Evolutionary conservation across 306 rosid genomes (phyloP).

Genomic region (Ziziphus jujuba): DNA sequence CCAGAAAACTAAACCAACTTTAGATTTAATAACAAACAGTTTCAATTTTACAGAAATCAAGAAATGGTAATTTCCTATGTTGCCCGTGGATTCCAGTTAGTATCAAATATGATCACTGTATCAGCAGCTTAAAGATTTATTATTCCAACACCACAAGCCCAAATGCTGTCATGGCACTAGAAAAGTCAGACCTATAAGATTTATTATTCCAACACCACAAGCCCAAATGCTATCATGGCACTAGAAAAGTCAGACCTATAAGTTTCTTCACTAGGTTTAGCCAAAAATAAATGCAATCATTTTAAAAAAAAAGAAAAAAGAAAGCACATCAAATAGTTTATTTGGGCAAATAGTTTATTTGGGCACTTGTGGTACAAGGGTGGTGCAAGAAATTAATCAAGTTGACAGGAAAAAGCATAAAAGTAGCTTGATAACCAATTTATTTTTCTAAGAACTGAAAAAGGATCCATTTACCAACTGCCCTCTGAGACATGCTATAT

Average conservation of each 20-base stretch:
- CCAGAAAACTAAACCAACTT: conserved; percentile 24
- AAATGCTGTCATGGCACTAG: conserved; percentile 56
- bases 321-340: neutral
- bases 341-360: neutral
- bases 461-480: neutral
- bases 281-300: neutral
- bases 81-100: conserved; percentile 99
- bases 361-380: neutral
- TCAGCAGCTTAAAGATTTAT: conserved; percentile 99
- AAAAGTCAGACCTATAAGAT: conserved; percentile 58
- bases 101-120: conserved; percentile 94
- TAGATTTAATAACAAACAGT: conserved; percentile 1
- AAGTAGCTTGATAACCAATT: neutral
- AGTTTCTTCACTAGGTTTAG: neutral
- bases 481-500: neutral
- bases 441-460: conserved; percentile 6
- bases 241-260: conserved; percentile 31
- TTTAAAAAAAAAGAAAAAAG: conserved; percentile 3
- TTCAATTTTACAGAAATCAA: conserved; percentile 14
- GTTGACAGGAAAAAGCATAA: neutral
- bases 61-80: conserved; percentile 22
- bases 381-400: neutral
- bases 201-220: conserved; percentile 94
- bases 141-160: conserved; percentile 96
- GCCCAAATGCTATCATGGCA: conserved; percentile 78